These are phyloP conservation scores for Aspergillus sp. DNA, from an alignment of 2,329 filamentous ascomycete species.

Conservation along the genomic window DNA sequence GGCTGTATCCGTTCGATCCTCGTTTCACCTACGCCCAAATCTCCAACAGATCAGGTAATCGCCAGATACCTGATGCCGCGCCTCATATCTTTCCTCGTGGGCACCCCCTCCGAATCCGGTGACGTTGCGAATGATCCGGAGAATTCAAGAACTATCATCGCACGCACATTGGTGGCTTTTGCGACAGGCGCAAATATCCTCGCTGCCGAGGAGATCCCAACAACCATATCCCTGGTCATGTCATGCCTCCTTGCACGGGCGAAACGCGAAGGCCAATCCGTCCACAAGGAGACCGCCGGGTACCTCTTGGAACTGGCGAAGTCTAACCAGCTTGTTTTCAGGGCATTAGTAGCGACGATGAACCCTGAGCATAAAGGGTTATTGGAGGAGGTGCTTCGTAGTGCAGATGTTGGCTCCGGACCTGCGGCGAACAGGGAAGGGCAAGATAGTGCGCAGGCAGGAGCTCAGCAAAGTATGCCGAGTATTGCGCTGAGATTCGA, in stretches of 20 bases:
- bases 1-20: conserved; percentile 86
- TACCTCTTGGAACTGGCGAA: conserved; percentile 79
- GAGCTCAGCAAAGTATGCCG: conserved; percentile 60
- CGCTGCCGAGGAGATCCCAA: conserved; percentile 30
- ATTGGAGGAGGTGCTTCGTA: conserved; percentile 74
- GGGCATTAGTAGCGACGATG: conserved; percentile 70
- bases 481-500: conserved; percentile 95
- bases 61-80: conserved; percentile 72
- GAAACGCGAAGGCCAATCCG: conserved; percentile 57
- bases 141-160: conserved; percentile 67
- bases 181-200: conserved; percentile 48
- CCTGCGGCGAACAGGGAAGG: conserved; percentile 35
- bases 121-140: conserved; percentile 69
- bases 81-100: conserved; percentile 71
- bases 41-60: conserved; percentile 68
- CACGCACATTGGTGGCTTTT: conserved; percentile 74
- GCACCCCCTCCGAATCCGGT: conserved; percentile 52
- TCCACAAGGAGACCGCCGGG: conserved; percentile 72
- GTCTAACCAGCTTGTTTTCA: conserved; percentile 71
- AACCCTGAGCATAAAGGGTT: conserved; percentile 68
- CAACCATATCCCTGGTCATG: conserved; percentile 72
- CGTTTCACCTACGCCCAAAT: conserved; percentile 62
- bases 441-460: conserved; percentile 45
- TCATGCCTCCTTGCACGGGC: conserved; percentile 75
- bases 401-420: conserved; percentile 54